Percentiles rank a stretch among this genome's conserved stretches.
Evolutionary conservation across 352 stramenopile species (phyloP).

Genomic region (Pythium monospermum): DNA sequence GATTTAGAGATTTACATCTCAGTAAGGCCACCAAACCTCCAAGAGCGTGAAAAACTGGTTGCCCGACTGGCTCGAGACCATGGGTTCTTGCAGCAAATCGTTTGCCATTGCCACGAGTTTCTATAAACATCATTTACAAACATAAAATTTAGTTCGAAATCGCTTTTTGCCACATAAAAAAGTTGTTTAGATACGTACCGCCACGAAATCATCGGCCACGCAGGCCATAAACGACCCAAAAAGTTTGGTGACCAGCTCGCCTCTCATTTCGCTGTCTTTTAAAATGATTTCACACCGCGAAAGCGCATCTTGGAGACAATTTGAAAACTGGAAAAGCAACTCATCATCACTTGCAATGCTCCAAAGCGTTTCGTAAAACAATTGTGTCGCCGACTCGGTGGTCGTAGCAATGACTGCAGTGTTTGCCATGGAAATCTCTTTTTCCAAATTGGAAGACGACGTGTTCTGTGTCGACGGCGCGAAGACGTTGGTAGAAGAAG

Average conservation of each 20-base stretch:
- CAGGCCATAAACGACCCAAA: slow-evolving; percentile 53
- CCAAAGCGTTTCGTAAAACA: slow-evolving; percentile 53
- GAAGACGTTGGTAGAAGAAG: slow-evolving; percentile 9
- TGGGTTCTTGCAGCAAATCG: slow-evolving; percentile 61
- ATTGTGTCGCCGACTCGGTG: slow-evolving; percentile 27
- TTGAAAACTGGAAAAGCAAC: slow-evolving; percentile 30
- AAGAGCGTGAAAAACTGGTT: slow-evolving; percentile 60
- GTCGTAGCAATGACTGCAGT: slow-evolving; percentile 21
- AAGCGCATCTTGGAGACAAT: slow-evolving; percentile 38
- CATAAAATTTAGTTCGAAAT: too few relatives aligned
- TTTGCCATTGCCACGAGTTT: slow-evolving; percentile 49
- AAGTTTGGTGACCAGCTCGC: slow-evolving; percentile 62
- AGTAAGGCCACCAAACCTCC: slow-evolving; percentile 41
- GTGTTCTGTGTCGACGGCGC: slow-evolving; percentile 9
- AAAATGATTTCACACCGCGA: slow-evolving; percentile 57
- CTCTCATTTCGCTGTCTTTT: slow-evolving; percentile 57
- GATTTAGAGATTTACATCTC: too few relatives aligned
- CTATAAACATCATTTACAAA: too few relatives aligned
- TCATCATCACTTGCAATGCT: slow-evolving; percentile 39
- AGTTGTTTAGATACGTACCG: slow-evolving; percentile 37
- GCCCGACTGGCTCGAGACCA: slow-evolving; percentile 51
- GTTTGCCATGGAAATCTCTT: slow-evolving; percentile 22
- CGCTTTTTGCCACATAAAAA: too few relatives aligned
- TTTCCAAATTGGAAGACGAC: slow-evolving; percentile 48
- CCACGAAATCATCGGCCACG: slow-evolving; percentile 64